phyloP scores from a whole-genome alignment of 306 rosid genomes.

The Cicer pinnatifidum region DNA sequence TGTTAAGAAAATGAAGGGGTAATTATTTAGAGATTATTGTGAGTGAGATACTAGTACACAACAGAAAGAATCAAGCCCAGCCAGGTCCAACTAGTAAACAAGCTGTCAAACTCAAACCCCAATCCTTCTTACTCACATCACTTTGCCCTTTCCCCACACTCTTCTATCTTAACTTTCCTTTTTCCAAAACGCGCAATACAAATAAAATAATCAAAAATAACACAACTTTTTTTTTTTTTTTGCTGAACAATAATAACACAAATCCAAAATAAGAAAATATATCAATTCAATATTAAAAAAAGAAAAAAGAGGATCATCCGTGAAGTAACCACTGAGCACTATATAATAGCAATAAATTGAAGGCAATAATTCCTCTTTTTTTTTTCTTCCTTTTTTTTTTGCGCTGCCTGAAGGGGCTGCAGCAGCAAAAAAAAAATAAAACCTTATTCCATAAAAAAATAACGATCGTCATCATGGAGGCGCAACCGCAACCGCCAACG shows the following conservation, averaged over 20 bases:
- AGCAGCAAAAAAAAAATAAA: constrained; percentile 20
- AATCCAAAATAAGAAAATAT: not conserved
- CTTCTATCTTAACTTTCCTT: constrained; percentile 17
- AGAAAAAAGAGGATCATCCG: constrained; percentile 30
- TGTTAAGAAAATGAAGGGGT: no score
- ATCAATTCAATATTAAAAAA: no score
- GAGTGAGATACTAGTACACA: no score
- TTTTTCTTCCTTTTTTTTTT: not conserved
- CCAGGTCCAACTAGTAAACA: constrained; percentile 60
- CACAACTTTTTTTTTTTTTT: not conserved
- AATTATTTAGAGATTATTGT: no score
- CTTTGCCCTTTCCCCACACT: constrained; percentile 41
- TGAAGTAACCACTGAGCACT: constrained; percentile 33
- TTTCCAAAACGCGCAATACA: constrained; percentile 18
- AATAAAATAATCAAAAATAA: not conserved
- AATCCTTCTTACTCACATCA: not conserved
- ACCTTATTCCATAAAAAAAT: not conserved
- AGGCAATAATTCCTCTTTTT: not conserved
- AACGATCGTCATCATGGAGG: constrained; percentile 51
- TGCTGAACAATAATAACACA: no score
- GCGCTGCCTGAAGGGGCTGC: constrained; percentile 44
- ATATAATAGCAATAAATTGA: constrained; percentile 47
- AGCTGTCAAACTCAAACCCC: constrained; percentile 62
- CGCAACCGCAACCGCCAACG: constrained; percentile 48
- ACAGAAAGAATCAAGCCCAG: constrained; percentile 44